Conservation (phyloP, 306 rosid species). For the Vigna mungo region DNA sequence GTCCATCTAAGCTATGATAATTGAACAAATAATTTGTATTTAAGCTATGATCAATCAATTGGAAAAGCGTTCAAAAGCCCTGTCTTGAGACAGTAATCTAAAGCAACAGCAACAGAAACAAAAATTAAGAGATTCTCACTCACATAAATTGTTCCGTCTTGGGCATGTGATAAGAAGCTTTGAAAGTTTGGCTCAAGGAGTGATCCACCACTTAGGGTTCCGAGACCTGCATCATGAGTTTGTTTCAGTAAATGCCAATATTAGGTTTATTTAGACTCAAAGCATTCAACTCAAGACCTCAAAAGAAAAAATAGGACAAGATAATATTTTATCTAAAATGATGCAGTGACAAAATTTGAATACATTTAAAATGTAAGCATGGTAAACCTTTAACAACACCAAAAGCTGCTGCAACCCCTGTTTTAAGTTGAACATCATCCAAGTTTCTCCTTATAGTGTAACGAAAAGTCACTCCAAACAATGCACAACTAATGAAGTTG, state of each 20-base stretch:
- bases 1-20: slow-evolving; percentile 14
- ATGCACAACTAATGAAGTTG: slow-evolving; percentile 71
- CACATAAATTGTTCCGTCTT: slow-evolving; percentile 65
- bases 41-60: slow-evolving; percentile 50
- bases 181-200: slow-evolving; percentile 58
- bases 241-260: slow-evolving; percentile 17
- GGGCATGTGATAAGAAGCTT: slow-evolving; percentile 69
- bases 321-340: not conserved
- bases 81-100: slow-evolving; percentile 80
- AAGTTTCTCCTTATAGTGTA: slow-evolving; percentile 76
- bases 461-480: slow-evolving; percentile 84
- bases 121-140: slow-evolving; percentile 72
- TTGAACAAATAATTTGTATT: slow-evolving; percentile 38
- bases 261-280: slow-evolving; percentile 17
- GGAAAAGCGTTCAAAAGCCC: slow-evolving; percentile 73
- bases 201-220: slow-evolving; percentile 62
- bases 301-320: slow-evolving; percentile 4
- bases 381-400: slow-evolving; percentile 79
- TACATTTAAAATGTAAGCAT: not conserved
- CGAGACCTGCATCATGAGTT: slow-evolving; percentile 73
- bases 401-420: slow-evolving; percentile 86
- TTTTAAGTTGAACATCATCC: slow-evolving; percentile 80
- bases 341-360: not conserved
- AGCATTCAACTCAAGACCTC: slow-evolving; percentile 13
- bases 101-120: slow-evolving; percentile 71